Conservation (phyloP, 495 filamentous ascomycete genomes). For the Xylaria cubensis region DNA sequence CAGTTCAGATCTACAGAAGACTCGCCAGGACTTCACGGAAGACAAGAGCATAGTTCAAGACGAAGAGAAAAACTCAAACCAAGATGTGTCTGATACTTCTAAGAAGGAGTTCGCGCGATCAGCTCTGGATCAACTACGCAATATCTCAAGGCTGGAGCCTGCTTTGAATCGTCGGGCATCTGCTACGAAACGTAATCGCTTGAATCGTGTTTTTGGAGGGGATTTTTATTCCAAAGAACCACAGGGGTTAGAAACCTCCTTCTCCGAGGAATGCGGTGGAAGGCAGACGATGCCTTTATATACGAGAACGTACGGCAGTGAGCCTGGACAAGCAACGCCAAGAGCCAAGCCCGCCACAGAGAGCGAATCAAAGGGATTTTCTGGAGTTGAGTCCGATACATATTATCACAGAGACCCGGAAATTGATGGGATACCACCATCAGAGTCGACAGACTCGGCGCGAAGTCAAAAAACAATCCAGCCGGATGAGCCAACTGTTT, state of each 20-base stretch:
- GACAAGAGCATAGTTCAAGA: constrained; percentile 17
- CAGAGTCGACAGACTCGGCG: constrained; percentile 13
- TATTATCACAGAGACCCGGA: constrained; percentile 34
- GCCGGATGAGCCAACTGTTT: constrained; percentile 53
- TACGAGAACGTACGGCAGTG: constrained; percentile 37
- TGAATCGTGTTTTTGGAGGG: constrained; percentile 14
- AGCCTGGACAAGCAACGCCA: constrained; percentile 22
- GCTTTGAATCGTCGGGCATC: constrained; percentile 32
- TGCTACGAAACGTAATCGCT: constrained; percentile 23
- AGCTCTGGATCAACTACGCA: constrained; percentile 42
- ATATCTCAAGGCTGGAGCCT: constrained; percentile 36
- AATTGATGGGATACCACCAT: constrained; percentile 34
- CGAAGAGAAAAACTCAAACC: constrained; percentile 10
- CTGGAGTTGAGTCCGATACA: constrained; percentile 25
- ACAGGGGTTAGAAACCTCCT: constrained; percentile 46
- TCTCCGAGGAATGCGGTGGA: constrained; percentile 43
- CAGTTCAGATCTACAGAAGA: constrained; percentile 35
- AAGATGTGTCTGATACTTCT: not conserved
- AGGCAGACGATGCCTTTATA: constrained; percentile 32
- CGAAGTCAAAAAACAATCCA: constrained; percentile 22
- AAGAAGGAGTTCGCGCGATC: constrained; percentile 17
- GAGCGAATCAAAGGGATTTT: not conserved
- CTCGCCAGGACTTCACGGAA: constrained; percentile 25
- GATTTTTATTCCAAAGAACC: constrained; percentile 48
- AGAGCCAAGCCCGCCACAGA: constrained; percentile 6